Percentiles rank a stretch among this genome's conserved stretches.
phyloP scores from a whole-genome alignment of 1,284 basidiomycete species.

The Ceratobasidium sp. region DNA sequence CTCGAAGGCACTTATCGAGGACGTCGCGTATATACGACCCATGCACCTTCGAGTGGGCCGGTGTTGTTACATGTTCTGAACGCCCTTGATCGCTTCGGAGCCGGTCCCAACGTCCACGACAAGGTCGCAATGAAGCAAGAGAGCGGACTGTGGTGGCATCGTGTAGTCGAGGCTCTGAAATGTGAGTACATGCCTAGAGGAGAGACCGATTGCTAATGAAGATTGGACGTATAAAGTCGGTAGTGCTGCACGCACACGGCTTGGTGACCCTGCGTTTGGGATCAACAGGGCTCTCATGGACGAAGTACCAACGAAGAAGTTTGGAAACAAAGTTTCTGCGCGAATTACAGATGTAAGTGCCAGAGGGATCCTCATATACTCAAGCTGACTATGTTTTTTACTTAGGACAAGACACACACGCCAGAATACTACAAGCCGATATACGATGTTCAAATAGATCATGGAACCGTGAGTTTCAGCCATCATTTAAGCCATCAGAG shows the following conservation, averaged over 20 bases:
- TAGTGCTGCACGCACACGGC: slow-evolving; percentile 75
- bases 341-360: slow-evolving; percentile 84
- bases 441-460: slow-evolving; percentile 82
- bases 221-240: slow-evolving; percentile 52
- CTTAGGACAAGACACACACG: slow-evolving; percentile 82
- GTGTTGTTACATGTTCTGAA: slow-evolving; percentile 69
- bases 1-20: slow-evolving; percentile 82
- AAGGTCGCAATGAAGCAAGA: slow-evolving; percentile 35
- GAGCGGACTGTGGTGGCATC: slow-evolving; percentile 62
- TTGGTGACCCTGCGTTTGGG: slow-evolving; percentile 81
- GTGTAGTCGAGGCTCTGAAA: slow-evolving; percentile 83
- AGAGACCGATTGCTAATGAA: neutral
- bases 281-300: slow-evolving; percentile 71
- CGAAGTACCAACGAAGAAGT: slow-evolving; percentile 80
- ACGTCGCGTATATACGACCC: slow-evolving; percentile 85
- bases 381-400: slow-evolving; percentile 19
- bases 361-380: slow-evolving; percentile 15
- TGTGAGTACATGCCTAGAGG: slow-evolving; percentile 62
- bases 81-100: slow-evolving; percentile 54
- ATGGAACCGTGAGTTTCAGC: slow-evolving; percentile 79
- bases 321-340: slow-evolving; percentile 70
- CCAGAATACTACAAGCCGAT: slow-evolving; percentile 88
- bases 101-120: slow-evolving; percentile 32
- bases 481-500: slow-evolving; percentile 18
- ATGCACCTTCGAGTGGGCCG: slow-evolving; percentile 86